phyloP scores from a whole-genome alignment of 2,329 filamentous ascomycete species.

The Aureobasidium sp. region DNA sequence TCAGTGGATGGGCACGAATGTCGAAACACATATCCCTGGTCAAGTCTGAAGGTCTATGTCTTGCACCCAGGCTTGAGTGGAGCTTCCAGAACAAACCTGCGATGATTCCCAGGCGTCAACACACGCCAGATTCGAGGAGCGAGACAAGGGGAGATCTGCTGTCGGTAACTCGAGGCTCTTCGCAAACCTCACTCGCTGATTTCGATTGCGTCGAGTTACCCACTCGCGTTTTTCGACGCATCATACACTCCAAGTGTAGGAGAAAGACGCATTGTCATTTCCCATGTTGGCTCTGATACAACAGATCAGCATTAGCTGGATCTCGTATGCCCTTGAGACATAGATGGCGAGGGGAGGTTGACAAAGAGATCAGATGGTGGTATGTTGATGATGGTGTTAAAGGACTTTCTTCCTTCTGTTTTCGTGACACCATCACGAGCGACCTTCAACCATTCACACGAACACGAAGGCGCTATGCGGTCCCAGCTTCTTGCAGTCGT shows the following conservation, averaged over 20 bases:
- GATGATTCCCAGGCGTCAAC: no score
- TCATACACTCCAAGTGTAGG: neutral
- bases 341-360: neutral
- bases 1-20: conserved; percentile 1
- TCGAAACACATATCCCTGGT: neutral
- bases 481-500: neutral
- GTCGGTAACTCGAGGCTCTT: neutral
- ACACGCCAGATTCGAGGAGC: no score
- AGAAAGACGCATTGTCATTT: neutral
- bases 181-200: neutral
- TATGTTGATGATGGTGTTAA: neutral
- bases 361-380: neutral
- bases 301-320: neutral
- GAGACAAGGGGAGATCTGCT: neutral
- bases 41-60: neutral
- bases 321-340: no score
- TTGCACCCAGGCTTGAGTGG: neutral
- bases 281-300: neutral
- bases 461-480: neutral
- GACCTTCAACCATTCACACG: neutral
- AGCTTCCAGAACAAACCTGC: no score
- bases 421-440: neutral
- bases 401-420: neutral
- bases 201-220: neutral
- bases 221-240: neutral